Percentiles rank a stretch among this genome's conserved stretches.
Evolutionary conservation across 345 rosid species (phyloP).

Genomic region (Camelina hispida): DNA sequence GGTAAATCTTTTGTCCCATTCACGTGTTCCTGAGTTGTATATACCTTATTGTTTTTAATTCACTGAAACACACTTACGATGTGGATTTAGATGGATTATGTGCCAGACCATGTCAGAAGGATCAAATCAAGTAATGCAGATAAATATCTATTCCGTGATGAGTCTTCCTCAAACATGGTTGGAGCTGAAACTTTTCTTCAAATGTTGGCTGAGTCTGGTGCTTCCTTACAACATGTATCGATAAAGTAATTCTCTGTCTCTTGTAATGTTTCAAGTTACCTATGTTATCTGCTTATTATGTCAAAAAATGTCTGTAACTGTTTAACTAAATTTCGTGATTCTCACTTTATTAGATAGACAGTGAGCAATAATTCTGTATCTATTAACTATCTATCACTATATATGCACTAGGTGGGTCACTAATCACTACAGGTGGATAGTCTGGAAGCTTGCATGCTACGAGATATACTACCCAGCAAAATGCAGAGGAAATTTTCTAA

Average conservation of each 20-base stretch:
- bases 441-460: constrained; percentile 91
- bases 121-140: constrained; percentile 65
- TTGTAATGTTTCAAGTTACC: constrained; percentile 27
- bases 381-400: constrained; percentile 23
- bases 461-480: constrained; percentile 66
- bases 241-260: constrained; percentile 59
- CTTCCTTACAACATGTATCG: constrained; percentile 63
- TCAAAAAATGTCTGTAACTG: not conserved
- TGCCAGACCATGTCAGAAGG: constrained; percentile 48
- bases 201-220: constrained; percentile 73
- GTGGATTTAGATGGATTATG: constrained; percentile 52
- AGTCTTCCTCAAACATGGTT: constrained; percentile 53
- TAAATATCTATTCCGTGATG: constrained; percentile 60
- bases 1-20: constrained; percentile 50
- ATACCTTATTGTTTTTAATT: constrained; percentile 26
- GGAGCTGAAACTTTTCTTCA: constrained; percentile 64
- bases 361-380: not conserved
- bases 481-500: constrained; percentile 65
- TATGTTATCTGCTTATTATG: constrained; percentile 6
- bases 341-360: constrained; percentile 18
- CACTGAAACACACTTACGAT: constrained; percentile 29
- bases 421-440: constrained; percentile 94
- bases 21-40: constrained; percentile 15
- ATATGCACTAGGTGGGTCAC: constrained; percentile 70
- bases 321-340: not conserved